Conservation (phyloP, 306 rosid genomes). For the Castanea mollissima region DNA sequence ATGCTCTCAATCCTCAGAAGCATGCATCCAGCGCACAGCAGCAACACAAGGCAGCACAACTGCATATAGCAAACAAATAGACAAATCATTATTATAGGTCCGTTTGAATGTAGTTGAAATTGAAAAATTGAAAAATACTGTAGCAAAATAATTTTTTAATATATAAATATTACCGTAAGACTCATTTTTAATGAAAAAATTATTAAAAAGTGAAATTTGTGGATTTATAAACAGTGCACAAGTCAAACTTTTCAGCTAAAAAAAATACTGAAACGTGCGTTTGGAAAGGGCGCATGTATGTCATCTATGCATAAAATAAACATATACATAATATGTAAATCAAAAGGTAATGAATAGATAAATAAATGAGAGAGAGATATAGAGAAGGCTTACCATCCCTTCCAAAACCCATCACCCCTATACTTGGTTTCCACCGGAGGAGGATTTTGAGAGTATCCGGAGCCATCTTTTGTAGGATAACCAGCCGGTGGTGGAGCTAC, state of each 20-base stretch:
- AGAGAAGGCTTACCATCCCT: conserved; percentile 57
- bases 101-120: no score
- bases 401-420: conserved; percentile 85
- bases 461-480: conserved; percentile 55
- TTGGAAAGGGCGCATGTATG: no score
- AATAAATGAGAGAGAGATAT: neutral
- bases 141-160: no score
- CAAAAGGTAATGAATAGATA: neutral
- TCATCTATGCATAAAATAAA: neutral
- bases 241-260: no score
- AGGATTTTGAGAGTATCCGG: conserved; percentile 27
- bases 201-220: no score
- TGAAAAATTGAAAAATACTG: no score
- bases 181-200: no score
- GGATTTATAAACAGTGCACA: no score
- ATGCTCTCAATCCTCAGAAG: conserved; percentile 32
- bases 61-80: conserved; percentile 17
- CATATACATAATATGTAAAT: neutral
- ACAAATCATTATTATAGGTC: neutral
- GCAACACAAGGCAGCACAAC: conserved; percentile 46
- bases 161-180: no score
- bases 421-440: conserved; percentile 47
- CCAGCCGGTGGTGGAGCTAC: conserved; percentile 63
- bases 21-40: conserved; percentile 56
- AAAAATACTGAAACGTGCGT: no score